Evolutionary conservation across 208 protist genomes (phyloP), one percentile per base, ranked within the genome.

Genomic region (Wallacemonas rigidus): DNA sequence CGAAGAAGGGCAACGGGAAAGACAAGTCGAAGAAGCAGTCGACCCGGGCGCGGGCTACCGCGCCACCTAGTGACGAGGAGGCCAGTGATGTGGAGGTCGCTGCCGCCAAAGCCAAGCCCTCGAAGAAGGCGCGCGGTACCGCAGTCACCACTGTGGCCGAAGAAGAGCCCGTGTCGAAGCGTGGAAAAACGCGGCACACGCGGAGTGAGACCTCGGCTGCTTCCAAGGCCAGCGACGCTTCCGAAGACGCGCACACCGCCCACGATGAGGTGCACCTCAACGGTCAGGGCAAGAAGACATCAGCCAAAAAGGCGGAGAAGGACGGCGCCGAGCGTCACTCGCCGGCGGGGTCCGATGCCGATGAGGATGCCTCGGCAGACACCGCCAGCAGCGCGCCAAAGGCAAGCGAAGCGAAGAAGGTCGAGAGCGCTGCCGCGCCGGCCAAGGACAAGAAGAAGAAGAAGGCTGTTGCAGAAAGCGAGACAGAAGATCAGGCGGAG

Each of bases 91-190:
- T 11, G 7, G 35, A 55, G 41, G 8, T 48, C 7, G 8, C 43
- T 4, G 11, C 6, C 47, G 17, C 35, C 26, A 60, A 60, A 54
- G 15, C 36, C 17, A 61, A 71, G 67, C 54, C 4, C 35, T 17
- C 39, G 14, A 69, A 69, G 47, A 53, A 56, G 51, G 67, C 11
- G 35, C 7, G 43, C 54, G 39, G 15, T 40, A 44, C 67, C 0
- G 9, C 51, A 26, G 38, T n/a, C 56, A 69, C 64, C 11, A 58
- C 64, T 11, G 60, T 65, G 15, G 12, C 60, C 11, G 60, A 65
- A 41, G 60, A 65, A 2, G 60, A 65, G 17, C 60, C 60, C n/a
- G 43, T 65, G 6, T 3, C 26, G 60, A 65, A 65, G 60, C 60
- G 60, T 6, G 26, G 5, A 35, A 57, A n/a, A 1, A n/a, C 0